These are phyloP conservation scores for Jackrogersella multiformis DNA, from an alignment of 495 filamentous ascomycete species.

Conservation along the genomic window DNA sequence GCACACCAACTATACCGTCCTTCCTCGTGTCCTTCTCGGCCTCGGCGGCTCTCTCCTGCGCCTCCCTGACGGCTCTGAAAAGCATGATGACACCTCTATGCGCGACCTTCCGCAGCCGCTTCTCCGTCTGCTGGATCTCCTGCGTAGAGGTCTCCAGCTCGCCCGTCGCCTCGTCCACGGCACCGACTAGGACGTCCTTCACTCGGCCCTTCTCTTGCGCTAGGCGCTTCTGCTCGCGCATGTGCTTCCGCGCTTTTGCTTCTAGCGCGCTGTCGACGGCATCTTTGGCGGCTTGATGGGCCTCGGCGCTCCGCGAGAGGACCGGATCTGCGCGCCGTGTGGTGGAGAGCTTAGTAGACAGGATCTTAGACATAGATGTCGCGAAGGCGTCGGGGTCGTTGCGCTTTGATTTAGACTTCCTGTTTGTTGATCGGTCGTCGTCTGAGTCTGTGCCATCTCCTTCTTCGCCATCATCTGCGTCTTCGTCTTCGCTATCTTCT, in stretches of 20 bases:
- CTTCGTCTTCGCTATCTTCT: constrained; percentile 44
- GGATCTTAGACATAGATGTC: constrained; percentile 88
- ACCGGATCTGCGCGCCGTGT: constrained; percentile 86
- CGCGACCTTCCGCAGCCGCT: constrained; percentile 80
- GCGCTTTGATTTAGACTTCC: constrained; percentile 71
- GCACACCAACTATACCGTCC: constrained; percentile 78
- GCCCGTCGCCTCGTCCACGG: constrained; percentile 54
- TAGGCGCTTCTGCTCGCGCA: constrained; percentile 81
- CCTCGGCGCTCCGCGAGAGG: constrained; percentile 77
- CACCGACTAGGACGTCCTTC: constrained; percentile 75
- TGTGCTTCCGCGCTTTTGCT: constrained; percentile 75
- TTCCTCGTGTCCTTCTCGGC: constrained; percentile 72
- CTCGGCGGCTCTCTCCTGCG: constrained; percentile 84
- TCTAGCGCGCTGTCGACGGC: constrained; percentile 80
- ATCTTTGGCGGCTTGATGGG: constrained; percentile 70
- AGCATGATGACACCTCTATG: constrained; percentile 93
- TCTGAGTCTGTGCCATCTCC: constrained; percentile 50
- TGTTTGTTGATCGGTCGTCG: constrained; percentile 47
- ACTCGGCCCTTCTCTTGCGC: constrained; percentile 88
- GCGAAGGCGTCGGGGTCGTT: constrained; percentile 93
- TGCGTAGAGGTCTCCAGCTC: constrained; percentile 59
- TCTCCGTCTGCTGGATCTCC: constrained; percentile 78
- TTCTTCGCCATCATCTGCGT: constrained; percentile 35
- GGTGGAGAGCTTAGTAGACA: constrained; percentile 83
- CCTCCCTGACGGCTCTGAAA: constrained; percentile 93